Conservation (phyloP, 768 basidiomycete genomes). For the Lactifluus volemus region DNA sequence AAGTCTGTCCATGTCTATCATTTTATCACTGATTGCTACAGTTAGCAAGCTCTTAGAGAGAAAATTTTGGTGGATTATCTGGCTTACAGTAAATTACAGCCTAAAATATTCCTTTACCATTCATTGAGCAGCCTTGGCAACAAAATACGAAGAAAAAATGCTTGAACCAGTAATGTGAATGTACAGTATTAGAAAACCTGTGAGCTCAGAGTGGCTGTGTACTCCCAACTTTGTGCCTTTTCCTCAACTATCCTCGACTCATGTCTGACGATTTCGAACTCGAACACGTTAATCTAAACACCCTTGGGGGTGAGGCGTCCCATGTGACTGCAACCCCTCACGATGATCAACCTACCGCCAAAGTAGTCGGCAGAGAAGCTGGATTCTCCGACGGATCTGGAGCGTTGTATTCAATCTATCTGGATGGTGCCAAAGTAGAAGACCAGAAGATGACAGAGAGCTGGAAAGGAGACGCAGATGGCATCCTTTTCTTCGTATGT, state of each 20-base stretch:
- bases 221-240: background rate
- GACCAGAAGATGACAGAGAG: background rate
- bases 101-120: too few species aligned
- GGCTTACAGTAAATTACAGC: too few species aligned
- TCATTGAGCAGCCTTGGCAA: too few species aligned
- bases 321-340: background rate
- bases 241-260: background rate
- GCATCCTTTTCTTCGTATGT: slow-evolving; percentile 1
- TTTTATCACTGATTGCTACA: too few species aligned
- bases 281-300: background rate
- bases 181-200: too few species aligned
- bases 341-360: background rate
- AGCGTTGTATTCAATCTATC: background rate
- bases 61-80: too few species aligned
- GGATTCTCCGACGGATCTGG: background rate
- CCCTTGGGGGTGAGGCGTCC: background rate
- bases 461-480: slow-evolving; percentile 1
- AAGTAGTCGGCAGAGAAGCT: background rate
- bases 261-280: background rate
- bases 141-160: too few species aligned
- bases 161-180: too few species aligned
- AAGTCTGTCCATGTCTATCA: too few species aligned
- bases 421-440: background rate
- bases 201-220: background rate
- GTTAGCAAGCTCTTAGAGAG: too few species aligned